Percentiles rank a stretch among this genome's conserved stretches.
phyloP scores from a whole-genome alignment of 2,329 filamentous ascomycete species.

The Fusarium staphyleae region DNA sequence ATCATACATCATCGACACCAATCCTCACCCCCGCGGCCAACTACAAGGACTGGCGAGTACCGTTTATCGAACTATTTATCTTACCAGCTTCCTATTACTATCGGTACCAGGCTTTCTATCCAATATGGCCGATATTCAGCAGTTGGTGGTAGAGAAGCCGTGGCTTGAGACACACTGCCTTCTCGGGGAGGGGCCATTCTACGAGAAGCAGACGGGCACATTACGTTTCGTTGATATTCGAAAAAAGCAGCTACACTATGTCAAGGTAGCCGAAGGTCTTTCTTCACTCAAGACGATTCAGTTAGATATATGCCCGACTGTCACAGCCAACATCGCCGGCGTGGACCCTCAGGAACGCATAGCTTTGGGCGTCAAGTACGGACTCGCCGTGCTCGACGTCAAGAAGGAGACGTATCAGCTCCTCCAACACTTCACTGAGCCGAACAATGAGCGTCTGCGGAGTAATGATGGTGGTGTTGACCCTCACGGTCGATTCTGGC shows the following conservation, averaged over 20 bases:
- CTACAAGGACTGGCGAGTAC: background rate
- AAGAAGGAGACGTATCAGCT: constrained; percentile 62
- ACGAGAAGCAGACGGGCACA: constrained; percentile 68
- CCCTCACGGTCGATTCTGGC: constrained; percentile 81
- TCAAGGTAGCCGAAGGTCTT: constrained; percentile 70
- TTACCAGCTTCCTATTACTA: background rate
- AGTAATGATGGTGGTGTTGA: constrained; percentile 88
- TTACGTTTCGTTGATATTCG: constrained; percentile 86
- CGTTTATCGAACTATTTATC: background rate
- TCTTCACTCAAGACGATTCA: constrained; percentile 67
- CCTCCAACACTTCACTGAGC: constrained; percentile 56
- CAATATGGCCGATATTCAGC: constrained; percentile 49
- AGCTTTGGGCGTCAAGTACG: constrained; percentile 80
- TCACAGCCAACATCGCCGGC: constrained; percentile 81
- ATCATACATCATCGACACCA: constrained; percentile 23
- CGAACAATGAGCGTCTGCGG: constrained; percentile 61
- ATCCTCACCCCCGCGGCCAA: constrained; percentile 21
- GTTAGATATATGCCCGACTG: constrained; percentile 62
- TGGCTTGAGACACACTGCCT: constrained; percentile 68
- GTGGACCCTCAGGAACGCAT: constrained; percentile 69
- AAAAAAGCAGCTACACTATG: constrained; percentile 74
- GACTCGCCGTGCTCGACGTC: constrained; percentile 79
- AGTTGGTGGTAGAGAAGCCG: constrained; percentile 60
- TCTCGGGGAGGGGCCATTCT: constrained; percentile 78
- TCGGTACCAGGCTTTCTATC: background rate